phyloP scores from a whole-genome alignment of 805 yeast species.

The Torulaspora gathmanii region DNA sequence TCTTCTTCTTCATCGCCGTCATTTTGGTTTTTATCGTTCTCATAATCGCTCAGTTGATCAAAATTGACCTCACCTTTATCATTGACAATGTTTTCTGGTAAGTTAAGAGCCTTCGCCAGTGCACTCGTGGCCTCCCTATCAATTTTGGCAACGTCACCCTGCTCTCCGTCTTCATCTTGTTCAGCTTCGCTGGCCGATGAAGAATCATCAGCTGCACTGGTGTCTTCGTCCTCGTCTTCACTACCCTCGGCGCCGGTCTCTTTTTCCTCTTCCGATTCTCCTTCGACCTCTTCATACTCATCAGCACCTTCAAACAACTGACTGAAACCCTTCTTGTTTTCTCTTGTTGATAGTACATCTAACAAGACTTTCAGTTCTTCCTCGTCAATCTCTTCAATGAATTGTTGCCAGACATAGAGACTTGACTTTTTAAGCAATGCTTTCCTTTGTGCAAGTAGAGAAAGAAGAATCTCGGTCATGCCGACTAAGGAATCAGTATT shows the following conservation, averaged over 20 bases:
- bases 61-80: conserved; percentile 43
- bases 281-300: conserved; percentile 45
- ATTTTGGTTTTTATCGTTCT: conserved; percentile 39
- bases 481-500: conserved; percentile 43
- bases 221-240: conserved; percentile 36
- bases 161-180: conserved; percentile 34
- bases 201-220: conserved; percentile 27
- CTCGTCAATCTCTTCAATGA: conserved; percentile 43
- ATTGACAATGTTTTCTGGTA: conserved; percentile 46
- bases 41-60: conserved; percentile 44
- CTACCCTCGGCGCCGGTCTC: conserved; percentile 35
- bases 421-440: conserved; percentile 54
- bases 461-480: conserved; percentile 55
- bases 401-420: conserved; percentile 52
- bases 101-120: conserved; percentile 65
- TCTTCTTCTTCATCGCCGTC: conserved; percentile 49
- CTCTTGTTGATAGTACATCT: conserved; percentile 60
- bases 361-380: conserved; percentile 47
- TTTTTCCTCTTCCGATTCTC: conserved; percentile 40
- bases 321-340: conserved; percentile 76
- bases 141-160: conserved; percentile 43
- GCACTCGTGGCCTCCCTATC: conserved; percentile 56
- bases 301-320: conserved; percentile 65
- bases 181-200: conserved; percentile 31
- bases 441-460: conserved; percentile 54